Conservation (phyloP, 176 grass and related monocot species). For the Oryza glumipatula region DNA sequence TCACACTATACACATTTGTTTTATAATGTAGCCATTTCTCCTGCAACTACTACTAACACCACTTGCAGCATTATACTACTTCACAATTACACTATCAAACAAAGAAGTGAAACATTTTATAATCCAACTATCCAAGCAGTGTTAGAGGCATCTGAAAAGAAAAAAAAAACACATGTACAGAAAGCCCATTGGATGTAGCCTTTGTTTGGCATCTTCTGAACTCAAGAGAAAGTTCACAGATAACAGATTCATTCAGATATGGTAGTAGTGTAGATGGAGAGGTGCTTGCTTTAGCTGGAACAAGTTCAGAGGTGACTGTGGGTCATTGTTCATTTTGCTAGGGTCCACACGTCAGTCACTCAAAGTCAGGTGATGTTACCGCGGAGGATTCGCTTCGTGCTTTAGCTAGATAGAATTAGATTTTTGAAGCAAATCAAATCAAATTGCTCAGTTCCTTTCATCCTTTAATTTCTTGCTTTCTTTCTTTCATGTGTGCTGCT, state of each 20-base stretch:
- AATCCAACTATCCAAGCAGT: not conserved
- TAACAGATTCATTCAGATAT: not conserved
- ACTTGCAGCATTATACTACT: slow-evolving; percentile 15
- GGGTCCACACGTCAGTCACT: no score
- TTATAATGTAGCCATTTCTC: slow-evolving; percentile 3
- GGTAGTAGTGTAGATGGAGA: not conserved
- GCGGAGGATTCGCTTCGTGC: no score
- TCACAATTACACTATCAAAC: not conserved
- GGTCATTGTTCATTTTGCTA: no score
- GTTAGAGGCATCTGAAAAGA: slow-evolving; percentile 13
- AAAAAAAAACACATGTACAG: slow-evolving; percentile 5
- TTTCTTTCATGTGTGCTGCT: not conserved
- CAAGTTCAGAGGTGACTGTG: no score
- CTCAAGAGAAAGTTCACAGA: not conserved
- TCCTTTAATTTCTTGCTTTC: not conserved
- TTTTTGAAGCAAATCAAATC: slow-evolving; percentile 24
- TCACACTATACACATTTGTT: not conserved
- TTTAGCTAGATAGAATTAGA: not conserved
- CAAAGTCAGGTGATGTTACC: no score
- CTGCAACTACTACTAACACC: slow-evolving; percentile 29
- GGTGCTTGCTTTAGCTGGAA: not conserved
- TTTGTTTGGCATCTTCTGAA: slow-evolving; percentile 33
- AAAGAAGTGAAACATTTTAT: not conserved
- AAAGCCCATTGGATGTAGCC: not conserved
- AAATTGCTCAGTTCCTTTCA: not conserved